Evolutionary conservation across 805 yeast genomes (phyloP).

Genomic region (Candida sithepensis): DNA sequence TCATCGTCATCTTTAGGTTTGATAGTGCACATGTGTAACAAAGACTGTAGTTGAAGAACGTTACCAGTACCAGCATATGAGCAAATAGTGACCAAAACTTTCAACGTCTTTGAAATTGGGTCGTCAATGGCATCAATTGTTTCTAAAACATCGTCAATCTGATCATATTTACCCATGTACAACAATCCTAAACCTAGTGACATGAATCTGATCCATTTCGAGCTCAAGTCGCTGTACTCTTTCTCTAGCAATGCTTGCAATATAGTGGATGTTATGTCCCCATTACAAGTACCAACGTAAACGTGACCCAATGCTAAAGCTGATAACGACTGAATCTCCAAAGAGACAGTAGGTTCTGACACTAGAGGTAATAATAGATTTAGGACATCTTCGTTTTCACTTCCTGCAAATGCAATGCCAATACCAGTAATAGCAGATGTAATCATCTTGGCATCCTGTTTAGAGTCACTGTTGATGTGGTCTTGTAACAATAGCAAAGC

Average conservation of each 20-base stretch:
- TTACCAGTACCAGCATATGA: constrained; percentile 98
- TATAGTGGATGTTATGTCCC: constrained; percentile 90
- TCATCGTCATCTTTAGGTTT: constrained; percentile 54
- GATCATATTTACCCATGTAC: constrained; percentile 91
- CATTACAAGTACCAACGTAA: constrained; percentile 93
- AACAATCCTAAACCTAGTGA: constrained; percentile 88
- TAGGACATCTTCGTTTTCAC: constrained; percentile 79
- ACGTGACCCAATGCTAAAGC: constrained; percentile 91
- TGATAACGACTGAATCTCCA: constrained; percentile 81
- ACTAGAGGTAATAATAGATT: constrained; percentile 77
- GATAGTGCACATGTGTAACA: constrained; percentile 85
- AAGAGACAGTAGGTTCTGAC: constrained; percentile 65
- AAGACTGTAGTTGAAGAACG: constrained; percentile 87
- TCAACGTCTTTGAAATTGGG: constrained; percentile 85
- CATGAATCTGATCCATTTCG: constrained; percentile 86
- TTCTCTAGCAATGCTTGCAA: constrained; percentile 88
- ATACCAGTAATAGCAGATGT: constrained; percentile 86
- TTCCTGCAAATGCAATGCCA: constrained; percentile 94
- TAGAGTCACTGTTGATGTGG: constrained; percentile 41
- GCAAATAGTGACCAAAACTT: constrained; percentile 85
- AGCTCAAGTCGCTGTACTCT: constrained; percentile 67
- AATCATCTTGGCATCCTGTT: constrained; percentile 60
- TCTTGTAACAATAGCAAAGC: constrained; percentile 84
- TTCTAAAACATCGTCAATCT: constrained; percentile 89
- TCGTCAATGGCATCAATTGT: constrained; percentile 94